Conservation (phyloP, 1,284 basidiomycete species). For the Cystobasidium sp. region DNA sequence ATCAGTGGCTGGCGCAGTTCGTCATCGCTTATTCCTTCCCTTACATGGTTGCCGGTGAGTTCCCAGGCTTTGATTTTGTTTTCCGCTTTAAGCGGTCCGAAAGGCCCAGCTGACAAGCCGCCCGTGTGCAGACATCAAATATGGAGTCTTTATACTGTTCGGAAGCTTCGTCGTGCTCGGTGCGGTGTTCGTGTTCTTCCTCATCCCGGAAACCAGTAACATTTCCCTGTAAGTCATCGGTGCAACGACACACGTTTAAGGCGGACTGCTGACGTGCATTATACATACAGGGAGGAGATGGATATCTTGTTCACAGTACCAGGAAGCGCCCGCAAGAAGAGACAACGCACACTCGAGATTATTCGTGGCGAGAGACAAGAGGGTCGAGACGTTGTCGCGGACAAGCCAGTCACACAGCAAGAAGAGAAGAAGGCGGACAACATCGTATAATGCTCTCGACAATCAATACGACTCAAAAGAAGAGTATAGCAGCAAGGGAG, state of each 20-base stretch:
- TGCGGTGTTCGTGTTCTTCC: conserved; percentile 45
- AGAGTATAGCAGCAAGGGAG: too few relatives aligned
- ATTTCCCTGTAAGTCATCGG: conserved; percentile 31
- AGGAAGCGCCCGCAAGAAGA: conserved; percentile 20
- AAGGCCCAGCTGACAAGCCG: neutral
- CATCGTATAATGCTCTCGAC: neutral
- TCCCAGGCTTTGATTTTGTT: neutral
- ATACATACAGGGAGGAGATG: conserved; percentile 17
- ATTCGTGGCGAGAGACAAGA: conserved; percentile 15
- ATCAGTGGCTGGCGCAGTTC: conserved; percentile 40
- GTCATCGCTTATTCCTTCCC: conserved; percentile 41
- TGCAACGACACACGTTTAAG: conserved; percentile 17
- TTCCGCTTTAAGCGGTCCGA: neutral
- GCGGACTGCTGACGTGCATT: neutral
- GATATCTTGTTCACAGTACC: conserved; percentile 31
- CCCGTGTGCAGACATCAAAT: conserved; percentile 25
- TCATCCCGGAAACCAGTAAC: conserved; percentile 47
- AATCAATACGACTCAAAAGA: too few relatives aligned
- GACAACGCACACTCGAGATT: conserved; percentile 28
- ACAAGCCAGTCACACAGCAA: neutral
- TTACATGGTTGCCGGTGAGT: conserved; percentile 24
- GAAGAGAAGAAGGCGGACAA: neutral
- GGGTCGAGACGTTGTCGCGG: neutral
- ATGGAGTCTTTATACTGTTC: conserved; percentile 43
- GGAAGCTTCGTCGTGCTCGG: conserved; percentile 27